A percentile compares a stretch with the other conserved stretches of the same genome.
Conservation (phyloP, 228 moss, liverwort and hornwort genomes). For the Sphagnum fallax region DNA sequence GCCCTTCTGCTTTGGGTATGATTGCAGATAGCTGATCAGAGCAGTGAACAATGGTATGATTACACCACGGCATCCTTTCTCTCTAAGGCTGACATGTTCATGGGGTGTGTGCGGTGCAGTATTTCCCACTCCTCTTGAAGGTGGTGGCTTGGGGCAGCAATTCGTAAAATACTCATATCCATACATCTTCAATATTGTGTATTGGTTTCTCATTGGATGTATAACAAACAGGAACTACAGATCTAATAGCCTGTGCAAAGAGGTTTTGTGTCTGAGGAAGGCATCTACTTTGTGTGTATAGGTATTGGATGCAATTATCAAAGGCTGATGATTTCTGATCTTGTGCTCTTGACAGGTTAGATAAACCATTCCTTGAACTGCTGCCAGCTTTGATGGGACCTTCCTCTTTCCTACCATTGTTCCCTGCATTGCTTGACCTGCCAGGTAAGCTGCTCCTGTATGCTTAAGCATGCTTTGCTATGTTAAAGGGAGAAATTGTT, state of each 20-base stretch:
- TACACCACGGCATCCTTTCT: background rate
- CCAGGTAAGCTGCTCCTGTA: constrained; percentile 51
- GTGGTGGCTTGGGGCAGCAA: constrained; percentile 83
- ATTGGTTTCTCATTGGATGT: background rate
- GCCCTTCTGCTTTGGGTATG: background rate
- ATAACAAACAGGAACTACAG: background rate
- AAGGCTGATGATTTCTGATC: background rate
- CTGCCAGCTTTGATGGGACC: constrained; percentile 71
- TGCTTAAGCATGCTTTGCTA: too few relatives aligned
- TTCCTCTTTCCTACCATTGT: constrained; percentile 78
- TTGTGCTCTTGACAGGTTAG: constrained; percentile 38
- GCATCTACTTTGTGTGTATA: background rate
- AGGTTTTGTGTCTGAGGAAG: background rate
- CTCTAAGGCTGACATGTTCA: background rate
- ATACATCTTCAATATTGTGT: background rate
- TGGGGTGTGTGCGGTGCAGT: constrained; percentile 42
- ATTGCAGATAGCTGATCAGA: background rate
- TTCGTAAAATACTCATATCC: constrained; percentile 31
- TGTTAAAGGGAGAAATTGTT: too few relatives aligned
- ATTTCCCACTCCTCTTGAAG: constrained; percentile 90
- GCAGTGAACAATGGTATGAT: background rate
- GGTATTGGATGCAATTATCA: too few relatives aligned
- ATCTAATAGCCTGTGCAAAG: background rate
- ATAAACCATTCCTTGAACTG: constrained; percentile 57
- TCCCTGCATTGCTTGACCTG: constrained; percentile 88